Evolutionary conservation across 2,329 filamentous ascomycete genomes (phyloP).

Genomic region (Hortaea werneckii): DNA sequence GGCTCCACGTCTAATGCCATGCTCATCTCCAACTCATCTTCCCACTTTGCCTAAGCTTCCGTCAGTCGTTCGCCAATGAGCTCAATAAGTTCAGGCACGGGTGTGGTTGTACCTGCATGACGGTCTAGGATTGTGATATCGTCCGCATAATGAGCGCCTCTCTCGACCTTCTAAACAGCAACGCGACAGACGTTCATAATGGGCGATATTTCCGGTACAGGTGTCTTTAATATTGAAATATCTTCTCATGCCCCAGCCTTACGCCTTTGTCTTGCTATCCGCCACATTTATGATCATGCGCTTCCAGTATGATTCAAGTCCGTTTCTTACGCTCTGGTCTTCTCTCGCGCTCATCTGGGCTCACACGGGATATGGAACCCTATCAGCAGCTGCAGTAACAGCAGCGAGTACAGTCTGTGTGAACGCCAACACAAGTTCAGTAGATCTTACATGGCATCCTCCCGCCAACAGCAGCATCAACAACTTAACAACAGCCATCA

Average conservation of each 20-base stretch:
- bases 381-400: not conserved
- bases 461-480: slow-evolving; percentile 50
- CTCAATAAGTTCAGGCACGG: no score
- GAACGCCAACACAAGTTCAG: slow-evolving; percentile 8
- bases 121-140: no score
- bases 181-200: no score
- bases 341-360: not conserved
- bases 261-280: slow-evolving; percentile 17
- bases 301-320: slow-evolving; percentile 12
- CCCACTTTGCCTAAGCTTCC: no score
- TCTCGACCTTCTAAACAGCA: no score
- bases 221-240: no score
- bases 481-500: slow-evolving; percentile 48
- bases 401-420: not conserved
- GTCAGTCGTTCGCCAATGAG: no score
- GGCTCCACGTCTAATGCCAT: no score
- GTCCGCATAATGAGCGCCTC: no score
- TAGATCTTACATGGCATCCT: slow-evolving; percentile 47
- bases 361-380: not conserved
- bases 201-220: not conserved
- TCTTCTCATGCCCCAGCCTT: slow-evolving; percentile 14
- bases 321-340: slow-evolving; percentile 11
- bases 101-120: no score
- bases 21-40: no score
- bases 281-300: slow-evolving; percentile 21